Conservation (phyloP, 805 yeast genomes). For the Cyberlindnera amylophila region DNA sequence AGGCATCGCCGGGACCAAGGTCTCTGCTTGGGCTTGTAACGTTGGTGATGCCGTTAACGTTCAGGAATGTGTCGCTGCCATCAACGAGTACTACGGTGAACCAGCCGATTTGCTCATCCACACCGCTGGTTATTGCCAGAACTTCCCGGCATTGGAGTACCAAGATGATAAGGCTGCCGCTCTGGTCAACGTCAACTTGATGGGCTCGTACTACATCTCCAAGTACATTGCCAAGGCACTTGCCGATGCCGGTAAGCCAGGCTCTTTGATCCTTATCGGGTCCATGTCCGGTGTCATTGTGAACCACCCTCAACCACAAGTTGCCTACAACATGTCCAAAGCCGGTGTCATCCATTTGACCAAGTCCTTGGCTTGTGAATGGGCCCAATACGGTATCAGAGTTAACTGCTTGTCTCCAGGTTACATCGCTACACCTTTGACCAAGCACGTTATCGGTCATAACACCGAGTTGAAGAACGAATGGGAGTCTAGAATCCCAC, state of each 20-base stretch:
- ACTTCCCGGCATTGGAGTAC: constrained; percentile 72
- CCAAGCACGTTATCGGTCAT: constrained; percentile 63
- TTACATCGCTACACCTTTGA: constrained; percentile 74
- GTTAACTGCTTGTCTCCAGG: constrained; percentile 80
- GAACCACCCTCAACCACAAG: constrained; percentile 76
- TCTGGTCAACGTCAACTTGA: constrained; percentile 64
- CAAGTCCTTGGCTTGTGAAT: constrained; percentile 72
- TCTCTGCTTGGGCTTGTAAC: constrained; percentile 70
- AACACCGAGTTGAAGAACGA: constrained; percentile 57
- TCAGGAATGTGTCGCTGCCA: constrained; percentile 47
- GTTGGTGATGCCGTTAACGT: constrained; percentile 63
- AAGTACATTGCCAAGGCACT: constrained; percentile 69
- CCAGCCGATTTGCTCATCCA: constrained; percentile 65
- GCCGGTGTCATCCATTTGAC: constrained; percentile 84
- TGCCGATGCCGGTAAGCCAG: constrained; percentile 49
- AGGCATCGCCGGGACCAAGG: constrained; percentile 29
- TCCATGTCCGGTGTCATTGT: constrained; percentile 78
- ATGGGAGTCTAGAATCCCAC: constrained; percentile 72
- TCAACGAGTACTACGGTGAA: constrained; percentile 54
- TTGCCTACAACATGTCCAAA: constrained; percentile 80
- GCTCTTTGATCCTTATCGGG: constrained; percentile 67
- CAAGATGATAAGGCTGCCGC: constrained; percentile 68
- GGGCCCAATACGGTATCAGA: constrained; percentile 74
- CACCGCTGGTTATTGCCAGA: constrained; percentile 85
- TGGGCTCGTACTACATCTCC: constrained; percentile 74